A percentile compares a stretch with the other conserved stretches of the same genome.
Conservation (phyloP, 495 filamentous ascomycete species). For the Penicillium maclennaniae region DNA sequence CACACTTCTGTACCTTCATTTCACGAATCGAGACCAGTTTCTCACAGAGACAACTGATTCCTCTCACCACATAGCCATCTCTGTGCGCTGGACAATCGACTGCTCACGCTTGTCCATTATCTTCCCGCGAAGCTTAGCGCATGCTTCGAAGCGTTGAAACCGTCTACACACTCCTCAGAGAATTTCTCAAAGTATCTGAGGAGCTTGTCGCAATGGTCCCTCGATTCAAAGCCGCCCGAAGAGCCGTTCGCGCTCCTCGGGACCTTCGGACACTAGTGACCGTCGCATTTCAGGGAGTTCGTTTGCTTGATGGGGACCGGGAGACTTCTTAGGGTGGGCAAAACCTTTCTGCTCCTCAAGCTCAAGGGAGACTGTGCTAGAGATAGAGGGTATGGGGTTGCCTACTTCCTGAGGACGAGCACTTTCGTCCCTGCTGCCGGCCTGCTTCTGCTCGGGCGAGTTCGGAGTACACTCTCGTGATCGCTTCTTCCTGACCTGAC, state of each 20-base stretch:
- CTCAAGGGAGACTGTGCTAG: neutral
- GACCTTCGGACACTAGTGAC: neutral
- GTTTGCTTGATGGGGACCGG: neutral
- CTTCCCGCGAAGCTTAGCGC: neutral
- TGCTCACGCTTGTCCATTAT: neutral
- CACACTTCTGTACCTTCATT: neutral
- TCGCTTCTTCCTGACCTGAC: slow-evolving; percentile 38
- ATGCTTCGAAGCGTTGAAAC: neutral
- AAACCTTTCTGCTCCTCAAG: neutral
- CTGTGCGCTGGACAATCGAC: neutral
- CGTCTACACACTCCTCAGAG: neutral
- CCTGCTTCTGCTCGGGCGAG: neutral
- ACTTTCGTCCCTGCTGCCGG: neutral
- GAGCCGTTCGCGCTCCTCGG: neutral
- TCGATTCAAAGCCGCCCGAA: neutral
- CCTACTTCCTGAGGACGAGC: slow-evolving; percentile 15
- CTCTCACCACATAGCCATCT: neutral
- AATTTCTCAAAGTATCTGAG: neutral
- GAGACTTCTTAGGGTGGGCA: neutral
- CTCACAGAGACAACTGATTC: neutral
- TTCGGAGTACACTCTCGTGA: slow-evolving; percentile 41
- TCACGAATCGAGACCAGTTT: neutral
- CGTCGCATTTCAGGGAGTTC: neutral
- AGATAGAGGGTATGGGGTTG: neutral
- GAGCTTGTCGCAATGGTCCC: neutral